Base-by-base conservation (phyloP, 176 grass and related monocot genomes). In the Ampelocalamus luodianensis region DNA sequence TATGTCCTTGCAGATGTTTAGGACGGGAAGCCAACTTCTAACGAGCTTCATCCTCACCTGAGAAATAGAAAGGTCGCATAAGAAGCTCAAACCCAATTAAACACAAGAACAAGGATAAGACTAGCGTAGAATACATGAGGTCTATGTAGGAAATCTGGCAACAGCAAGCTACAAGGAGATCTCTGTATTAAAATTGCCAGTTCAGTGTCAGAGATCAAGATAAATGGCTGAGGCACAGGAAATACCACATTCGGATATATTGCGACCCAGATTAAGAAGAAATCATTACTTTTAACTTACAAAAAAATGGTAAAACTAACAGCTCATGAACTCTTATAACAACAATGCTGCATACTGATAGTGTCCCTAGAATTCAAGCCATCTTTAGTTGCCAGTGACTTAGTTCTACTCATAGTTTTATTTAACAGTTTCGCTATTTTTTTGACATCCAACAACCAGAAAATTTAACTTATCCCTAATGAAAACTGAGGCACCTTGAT, bases 31-130 rank as follows among this genome's bases (percentile, higher is more conserved):
- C 95, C 95, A 98, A 34, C 79, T 70, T 79, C 61, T 93, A 38
- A 98, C 96, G 32, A 95, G 83, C 20, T 81, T 92, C 76, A 58
- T n/a, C 85, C 96, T 90, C 61, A 85, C 87, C 96, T 98, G 76
- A 87, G 60, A 80, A 75, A 55, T 59, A 68, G 16, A 87, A 36
- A 71, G 8, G 45, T 11, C 2, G 3, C 18, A 70, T 29, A 68
- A 45, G 26, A 56, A 63, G 48, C 6, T 77, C 59, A 83, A 68
- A 64, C 17, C 62, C 3, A 62, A 50, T 17, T 16, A 34, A 49
- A 36, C 8, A 61, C 23, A 42, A 49, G 8, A 77, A 32, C 73
- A 79, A 16, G n/a, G 14, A 24, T 51, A 61, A 56, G 56, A 1
- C 20, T 44, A 42, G 4, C 3, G 18, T 40, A 49, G 5, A 62